Evolutionary conservation across 2,329 filamentous ascomycete genomes (phyloP).

Genomic region (Talaromyces sp.): DNA sequence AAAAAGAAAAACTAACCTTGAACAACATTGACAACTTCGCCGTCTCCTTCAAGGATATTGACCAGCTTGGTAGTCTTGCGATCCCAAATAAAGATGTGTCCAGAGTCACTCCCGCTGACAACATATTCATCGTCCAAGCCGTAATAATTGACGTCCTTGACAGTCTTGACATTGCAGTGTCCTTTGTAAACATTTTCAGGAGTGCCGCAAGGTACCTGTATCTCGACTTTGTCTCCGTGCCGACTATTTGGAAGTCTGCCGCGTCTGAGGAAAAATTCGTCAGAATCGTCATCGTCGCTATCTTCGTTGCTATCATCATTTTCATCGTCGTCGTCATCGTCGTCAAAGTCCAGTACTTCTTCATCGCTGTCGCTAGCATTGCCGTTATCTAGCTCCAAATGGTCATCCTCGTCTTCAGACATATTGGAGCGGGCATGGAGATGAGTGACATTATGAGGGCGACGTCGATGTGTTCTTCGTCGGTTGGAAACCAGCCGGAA

Average conservation of each 20-base stretch:
- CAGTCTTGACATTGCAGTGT: conserved; percentile 63
- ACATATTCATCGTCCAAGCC: conserved; percentile 65
- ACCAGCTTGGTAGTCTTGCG: conserved; percentile 57
- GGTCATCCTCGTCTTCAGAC: conserved; percentile 20
- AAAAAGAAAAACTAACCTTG: conserved; percentile 44
- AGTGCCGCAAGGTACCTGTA: conserved; percentile 50
- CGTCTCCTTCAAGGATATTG: conserved; percentile 63
- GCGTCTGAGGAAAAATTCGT: conserved; percentile 39
- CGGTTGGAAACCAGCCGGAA: conserved; percentile 21
- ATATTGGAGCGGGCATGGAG: conserved; percentile 1
- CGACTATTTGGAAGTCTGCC: conserved; percentile 44
- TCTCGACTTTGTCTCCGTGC: conserved; percentile 49
- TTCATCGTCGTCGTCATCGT: conserved; percentile 26
- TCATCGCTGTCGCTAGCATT: conserved; percentile 3
- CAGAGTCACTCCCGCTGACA: conserved; percentile 62
- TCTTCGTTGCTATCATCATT: conserved; percentile 28
- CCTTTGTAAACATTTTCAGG: conserved; percentile 57
- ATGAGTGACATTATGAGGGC: neutral
- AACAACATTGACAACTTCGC: conserved; percentile 66
- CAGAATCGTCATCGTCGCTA: conserved; percentile 28
- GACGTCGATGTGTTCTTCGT: neutral
- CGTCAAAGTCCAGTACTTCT: conserved; percentile 19
- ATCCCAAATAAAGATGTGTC: conserved; percentile 67
- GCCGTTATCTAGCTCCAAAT: conserved; percentile 9
- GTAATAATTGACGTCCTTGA: conserved; percentile 67